A percentile compares a stretch with the other conserved stretches of the same genome.
Conservation (phyloP, 2,329 filamentous ascomycete genomes). For the Phaeosphaeria sp. region DNA sequence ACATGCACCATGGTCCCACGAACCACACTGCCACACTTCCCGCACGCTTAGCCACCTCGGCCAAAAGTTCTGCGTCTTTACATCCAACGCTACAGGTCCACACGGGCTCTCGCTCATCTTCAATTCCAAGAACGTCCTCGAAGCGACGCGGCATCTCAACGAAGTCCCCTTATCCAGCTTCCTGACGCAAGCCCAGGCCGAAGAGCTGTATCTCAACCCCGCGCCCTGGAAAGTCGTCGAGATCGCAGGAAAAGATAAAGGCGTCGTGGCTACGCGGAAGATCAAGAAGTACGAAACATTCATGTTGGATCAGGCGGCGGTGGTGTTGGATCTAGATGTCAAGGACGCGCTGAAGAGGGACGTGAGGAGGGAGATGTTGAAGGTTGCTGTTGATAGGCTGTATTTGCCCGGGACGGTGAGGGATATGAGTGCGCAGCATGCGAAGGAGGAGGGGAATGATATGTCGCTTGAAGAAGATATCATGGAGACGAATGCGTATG, state of each 20-base stretch:
- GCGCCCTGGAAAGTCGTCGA: slow-evolving; percentile 21
- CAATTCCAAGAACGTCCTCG: slow-evolving; percentile 10
- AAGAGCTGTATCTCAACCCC: neutral
- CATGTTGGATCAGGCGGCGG: slow-evolving; percentile 31
- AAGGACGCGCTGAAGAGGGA: slow-evolving; percentile 4
- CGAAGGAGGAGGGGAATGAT: neutral
- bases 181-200: slow-evolving; percentile 10
- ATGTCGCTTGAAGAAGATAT: slow-evolving; percentile 21
- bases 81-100: slow-evolving; percentile 18
- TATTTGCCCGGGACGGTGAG: slow-evolving; percentile 13
- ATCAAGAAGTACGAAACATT: slow-evolving; percentile 30
- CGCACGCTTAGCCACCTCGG: neutral
- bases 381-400: slow-evolving; percentile 18
- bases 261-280: slow-evolving; percentile 24
- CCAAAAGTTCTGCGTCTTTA: slow-evolving; percentile 31
- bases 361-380: slow-evolving; percentile 8
- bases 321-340: slow-evolving; percentile 20
- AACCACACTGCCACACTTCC: slow-evolving; percentile 16
- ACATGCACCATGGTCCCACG: slow-evolving; percentile 23
- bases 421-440: slow-evolving; percentile 16
- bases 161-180: slow-evolving; percentile 16
- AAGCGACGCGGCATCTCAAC: slow-evolving; percentile 9
- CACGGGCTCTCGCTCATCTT: slow-evolving; percentile 23
- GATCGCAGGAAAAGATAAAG: slow-evolving; percentile 27
- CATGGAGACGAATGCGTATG: slow-evolving; percentile 34